Evolutionary conservation across 2,329 filamentous ascomycete genomes (phyloP).

Genomic region (Hypoxylon sp.): DNA sequence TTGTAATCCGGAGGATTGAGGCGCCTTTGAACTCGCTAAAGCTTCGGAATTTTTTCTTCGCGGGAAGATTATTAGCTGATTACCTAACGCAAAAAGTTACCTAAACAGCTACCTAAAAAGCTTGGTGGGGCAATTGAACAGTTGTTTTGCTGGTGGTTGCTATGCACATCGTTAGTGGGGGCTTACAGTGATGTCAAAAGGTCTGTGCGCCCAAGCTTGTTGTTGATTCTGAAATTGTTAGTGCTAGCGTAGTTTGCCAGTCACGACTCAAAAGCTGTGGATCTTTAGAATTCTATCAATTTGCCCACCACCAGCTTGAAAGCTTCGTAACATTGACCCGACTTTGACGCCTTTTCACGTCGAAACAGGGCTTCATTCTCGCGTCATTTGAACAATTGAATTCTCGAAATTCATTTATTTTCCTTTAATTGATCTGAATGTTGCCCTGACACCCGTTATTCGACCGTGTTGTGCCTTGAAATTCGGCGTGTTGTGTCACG

Average conservation of each 20-base stretch:
- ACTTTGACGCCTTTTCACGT: conserved; percentile 43
- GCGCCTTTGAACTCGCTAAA: conserved; percentile 12
- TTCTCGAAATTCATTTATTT: conserved; percentile 14
- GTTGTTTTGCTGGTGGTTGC: conserved; percentile 45
- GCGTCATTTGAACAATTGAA: conserved; percentile 48
- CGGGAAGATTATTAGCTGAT: conserved; percentile 5
- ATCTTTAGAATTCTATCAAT: conserved; percentile 24
- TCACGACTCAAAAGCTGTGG: conserved; percentile 38
- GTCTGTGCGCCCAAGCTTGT: conserved; percentile 46
- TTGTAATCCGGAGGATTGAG: conserved; percentile 29
- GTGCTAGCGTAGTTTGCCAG: conserved; percentile 43
- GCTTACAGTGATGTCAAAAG: conserved; percentile 47
- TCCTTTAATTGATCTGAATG: conserved; percentile 41
- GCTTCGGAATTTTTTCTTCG: conserved; percentile 16
- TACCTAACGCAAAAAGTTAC: conserved; percentile 15
- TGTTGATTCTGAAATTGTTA: conserved; percentile 55
- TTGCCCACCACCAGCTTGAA: conserved; percentile 39
- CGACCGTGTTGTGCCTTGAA: conserved; percentile 48
- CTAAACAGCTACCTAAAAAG: neutral
- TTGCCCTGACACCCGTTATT: conserved; percentile 34
- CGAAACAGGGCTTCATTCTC: conserved; percentile 41
- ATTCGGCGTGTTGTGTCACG: conserved; percentile 49
- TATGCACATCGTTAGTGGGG: conserved; percentile 44
- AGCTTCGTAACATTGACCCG: conserved; percentile 32
- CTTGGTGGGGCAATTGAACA: conserved; percentile 20